These are phyloP conservation scores for Helminthosporium solani DNA, from an alignment of 2,329 filamentous ascomycete species.

Conservation along the genomic window DNA sequence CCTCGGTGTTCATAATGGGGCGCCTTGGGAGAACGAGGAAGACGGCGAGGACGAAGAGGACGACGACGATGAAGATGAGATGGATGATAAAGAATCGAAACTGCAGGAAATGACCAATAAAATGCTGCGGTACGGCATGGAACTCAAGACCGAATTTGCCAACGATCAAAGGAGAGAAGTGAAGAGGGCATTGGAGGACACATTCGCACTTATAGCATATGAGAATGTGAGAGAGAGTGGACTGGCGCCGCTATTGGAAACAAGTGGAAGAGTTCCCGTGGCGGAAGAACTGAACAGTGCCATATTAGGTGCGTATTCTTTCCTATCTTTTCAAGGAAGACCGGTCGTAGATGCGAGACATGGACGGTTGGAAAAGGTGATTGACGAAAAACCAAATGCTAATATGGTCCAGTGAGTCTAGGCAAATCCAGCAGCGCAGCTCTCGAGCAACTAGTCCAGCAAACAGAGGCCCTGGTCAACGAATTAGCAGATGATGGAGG, in stretches of 20 bases:
- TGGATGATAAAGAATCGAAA: constrained; percentile 35
- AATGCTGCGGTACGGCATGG: constrained; percentile 76
- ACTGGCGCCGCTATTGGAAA: constrained; percentile 76
- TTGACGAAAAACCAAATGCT: background rate
- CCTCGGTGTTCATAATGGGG: constrained; percentile 38
- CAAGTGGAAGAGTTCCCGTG: constrained; percentile 70
- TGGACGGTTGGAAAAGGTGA: too few species aligned
- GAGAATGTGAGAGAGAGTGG: constrained; percentile 74
- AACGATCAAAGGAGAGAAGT: constrained; percentile 70
- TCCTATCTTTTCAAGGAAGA: too few species aligned
- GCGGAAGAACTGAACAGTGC: constrained; percentile 94
- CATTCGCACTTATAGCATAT: constrained; percentile 88
- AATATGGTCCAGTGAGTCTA: constrained; percentile 65
- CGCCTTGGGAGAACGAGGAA: constrained; percentile 30
- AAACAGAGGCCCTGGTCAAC: constrained; percentile 83
- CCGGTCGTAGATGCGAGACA: too few species aligned
- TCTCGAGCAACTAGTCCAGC: constrained; percentile 79
- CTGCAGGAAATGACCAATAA: constrained; percentile 59
- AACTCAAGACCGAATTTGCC: constrained; percentile 74
- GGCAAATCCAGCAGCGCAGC: constrained; percentile 87
- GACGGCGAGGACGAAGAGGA: constrained; percentile 26
- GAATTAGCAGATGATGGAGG: constrained; percentile 78
- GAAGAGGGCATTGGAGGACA: constrained; percentile 73
- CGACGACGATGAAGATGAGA: constrained; percentile 28
- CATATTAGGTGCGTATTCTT: constrained; percentile 74